Base-by-base conservation (phyloP, 352 stramenopile genomes). In the Thalassiosira livingstoniorum region DNA sequence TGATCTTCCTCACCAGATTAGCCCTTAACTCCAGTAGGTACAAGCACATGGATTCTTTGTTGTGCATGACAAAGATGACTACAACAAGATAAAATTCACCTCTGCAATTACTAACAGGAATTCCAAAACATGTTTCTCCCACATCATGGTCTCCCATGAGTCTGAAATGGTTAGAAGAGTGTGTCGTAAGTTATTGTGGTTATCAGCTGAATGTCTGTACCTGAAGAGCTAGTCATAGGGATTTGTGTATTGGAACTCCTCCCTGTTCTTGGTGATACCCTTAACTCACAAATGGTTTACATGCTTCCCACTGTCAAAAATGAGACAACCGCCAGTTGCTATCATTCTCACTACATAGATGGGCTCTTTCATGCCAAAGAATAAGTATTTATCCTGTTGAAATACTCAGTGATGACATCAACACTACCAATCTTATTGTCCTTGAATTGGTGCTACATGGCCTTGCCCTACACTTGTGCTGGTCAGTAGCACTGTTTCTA, bases 271-370 rank as follows among this genome's bases (percentile, higher is more conserved):
- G 7, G 35, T 27, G 7, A 32, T 29, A 27, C 10, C 2, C 2
- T 71, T 31, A n/a, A 4, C 15, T 10, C 3, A 15, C 0, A 11
- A 0, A 64, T 21, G 25, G 1, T 4, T 32, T 2, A 32, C 29
- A n/a, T 63, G 5, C 7, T 29, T 23, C 32, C 15, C 27, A 29
- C 34, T 32, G 7, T 39, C 25, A 21, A 32, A 13, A 11, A 18
- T 11, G 11, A 64, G 23, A 11, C 34, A 23, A 10, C 75, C 67
- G 34, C 66, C 67, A 15, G 66, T 78, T 18, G 45, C 29, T 67
- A 83, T 83, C 1, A 83, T 63, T n/a, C 25, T 3, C 75, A 83
- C 78, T 1, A 78, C 66, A 72, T 83, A 83, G 35, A 78, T 67
- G 2, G 66, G 75, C 25, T 83, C 66, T 45, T 83, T 83, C 64